Percentiles rank a stretch among this genome's conserved stretches.
These are phyloP conservation scores for Lathyrus tuberosus DNA, from an alignment of 306 rosid genomes.

Conservation along the genomic window DNA sequence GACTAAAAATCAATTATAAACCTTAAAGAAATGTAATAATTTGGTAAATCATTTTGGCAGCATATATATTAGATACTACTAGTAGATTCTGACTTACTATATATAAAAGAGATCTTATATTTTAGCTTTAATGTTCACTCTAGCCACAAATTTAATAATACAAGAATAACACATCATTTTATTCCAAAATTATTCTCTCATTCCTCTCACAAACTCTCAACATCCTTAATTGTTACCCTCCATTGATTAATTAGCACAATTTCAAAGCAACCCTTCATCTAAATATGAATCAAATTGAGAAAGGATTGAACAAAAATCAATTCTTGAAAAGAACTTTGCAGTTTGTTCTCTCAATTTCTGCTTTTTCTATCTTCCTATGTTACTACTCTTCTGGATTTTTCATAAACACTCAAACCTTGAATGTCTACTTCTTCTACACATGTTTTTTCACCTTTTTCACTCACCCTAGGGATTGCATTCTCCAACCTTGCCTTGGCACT, in stretches of 20 bases:
- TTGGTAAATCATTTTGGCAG: background rate
- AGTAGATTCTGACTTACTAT: conserved; percentile 35
- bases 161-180: background rate
- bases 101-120: conserved; percentile 32
- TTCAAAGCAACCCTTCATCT: background rate
- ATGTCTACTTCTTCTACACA: conserved; percentile 52
- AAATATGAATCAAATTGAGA: conserved; percentile 43
- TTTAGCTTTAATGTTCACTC: conserved; percentile 17
- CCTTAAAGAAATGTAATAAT: no score
- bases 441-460: conserved; percentile 54
- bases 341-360: conserved; percentile 45
- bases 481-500: no score
- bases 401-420: conserved; percentile 53
- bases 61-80: conserved; percentile 4
- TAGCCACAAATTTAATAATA: background rate
- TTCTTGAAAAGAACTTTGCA: conserved; percentile 44
- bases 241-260: background rate
- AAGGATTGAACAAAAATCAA: conserved; percentile 22
- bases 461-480: no score
- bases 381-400: conserved; percentile 48
- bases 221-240: background rate
- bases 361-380: conserved; percentile 46
- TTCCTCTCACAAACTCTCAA: conserved; percentile 6
- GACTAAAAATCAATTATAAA: no score
- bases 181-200: conserved; percentile 19